phyloP scores from a whole-genome alignment of 352 stramenopile species.

The Globisporangium takayamanum region DNA sequence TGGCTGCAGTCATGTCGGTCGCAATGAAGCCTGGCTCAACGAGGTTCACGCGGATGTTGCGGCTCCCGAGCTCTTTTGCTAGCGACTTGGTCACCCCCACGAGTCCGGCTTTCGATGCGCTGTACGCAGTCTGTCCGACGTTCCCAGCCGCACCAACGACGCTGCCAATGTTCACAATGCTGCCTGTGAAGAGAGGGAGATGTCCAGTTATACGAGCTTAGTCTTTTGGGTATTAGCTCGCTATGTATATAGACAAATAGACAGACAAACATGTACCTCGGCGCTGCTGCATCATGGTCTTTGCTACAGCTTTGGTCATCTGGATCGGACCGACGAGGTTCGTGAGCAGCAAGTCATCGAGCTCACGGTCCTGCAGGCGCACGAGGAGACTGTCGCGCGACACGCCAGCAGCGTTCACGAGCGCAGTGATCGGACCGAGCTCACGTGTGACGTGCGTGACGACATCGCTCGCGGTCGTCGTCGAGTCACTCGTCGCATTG shows the following conservation, averaged over 20 bases:
- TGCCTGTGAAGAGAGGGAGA: slow-evolving; percentile 17
- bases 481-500: neutral
- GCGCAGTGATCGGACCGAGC: slow-evolving; percentile 38
- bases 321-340: slow-evolving; percentile 74
- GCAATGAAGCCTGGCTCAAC: slow-evolving; percentile 82
- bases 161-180: slow-evolving; percentile 82
- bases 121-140: slow-evolving; percentile 76
- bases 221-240: no score
- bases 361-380: slow-evolving; percentile 47
- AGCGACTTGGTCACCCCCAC: slow-evolving; percentile 71
- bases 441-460: slow-evolving; percentile 37
- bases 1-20: slow-evolving; percentile 73
- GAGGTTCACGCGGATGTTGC: slow-evolving; percentile 85
- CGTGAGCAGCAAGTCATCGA: slow-evolving; percentile 63
- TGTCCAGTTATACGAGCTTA: no score
- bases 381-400: slow-evolving; percentile 70
- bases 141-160: slow-evolving; percentile 74
- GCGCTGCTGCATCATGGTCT: slow-evolving; percentile 73
- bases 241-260: neutral
- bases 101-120: slow-evolving; percentile 73
- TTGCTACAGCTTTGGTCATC: slow-evolving; percentile 67
- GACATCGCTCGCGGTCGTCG: slow-evolving; percentile 18
- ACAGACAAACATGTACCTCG: slow-evolving; percentile 10
- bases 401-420: slow-evolving; percentile 72
- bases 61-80: slow-evolving; percentile 76